These are phyloP conservation scores for Mariannaea sp. DNA, from an alignment of 2,329 filamentous ascomycete species.

Conservation along the genomic window DNA sequence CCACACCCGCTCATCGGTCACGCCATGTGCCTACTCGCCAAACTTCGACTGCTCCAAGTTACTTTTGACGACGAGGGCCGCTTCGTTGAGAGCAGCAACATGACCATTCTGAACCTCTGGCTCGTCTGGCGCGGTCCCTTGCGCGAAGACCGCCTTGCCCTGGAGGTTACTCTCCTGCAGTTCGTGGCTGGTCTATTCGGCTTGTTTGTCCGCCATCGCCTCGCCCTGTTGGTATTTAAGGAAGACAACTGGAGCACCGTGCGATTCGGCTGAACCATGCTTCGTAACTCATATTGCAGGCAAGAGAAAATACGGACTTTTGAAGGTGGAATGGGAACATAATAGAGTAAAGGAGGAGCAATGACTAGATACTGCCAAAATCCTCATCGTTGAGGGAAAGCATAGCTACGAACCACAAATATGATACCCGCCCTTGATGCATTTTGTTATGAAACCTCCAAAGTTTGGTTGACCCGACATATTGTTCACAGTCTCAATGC, in stretches of 20 bases:
- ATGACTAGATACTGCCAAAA: not conserved
- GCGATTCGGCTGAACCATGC: constrained; percentile 26
- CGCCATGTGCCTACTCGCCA: constrained; percentile 70
- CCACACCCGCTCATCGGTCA: constrained; percentile 67
- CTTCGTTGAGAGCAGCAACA: constrained; percentile 82
- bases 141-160: constrained; percentile 81
- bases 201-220: constrained; percentile 80
- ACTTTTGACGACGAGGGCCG: constrained; percentile 68
- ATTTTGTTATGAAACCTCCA: too few species aligned
- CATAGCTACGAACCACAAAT: not conserved
- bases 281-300: not conserved
- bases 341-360: not conserved
- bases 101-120: constrained; percentile 96
- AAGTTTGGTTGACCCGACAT: too few species aligned
- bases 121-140: constrained; percentile 92
- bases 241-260: constrained; percentile 74
- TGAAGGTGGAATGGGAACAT: not conserved
- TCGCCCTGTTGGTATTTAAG: constrained; percentile 87
- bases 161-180: constrained; percentile 82
- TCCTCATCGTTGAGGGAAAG: not conserved
- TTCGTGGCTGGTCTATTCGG: constrained; percentile 76
- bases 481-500: too few species aligned
- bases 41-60: constrained; percentile 70
- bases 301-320: not conserved
- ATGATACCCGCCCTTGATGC: constrained; percentile 27